phyloP scores from a whole-genome alignment of 768 basidiomycete species.

The Russula virescens region DNA sequence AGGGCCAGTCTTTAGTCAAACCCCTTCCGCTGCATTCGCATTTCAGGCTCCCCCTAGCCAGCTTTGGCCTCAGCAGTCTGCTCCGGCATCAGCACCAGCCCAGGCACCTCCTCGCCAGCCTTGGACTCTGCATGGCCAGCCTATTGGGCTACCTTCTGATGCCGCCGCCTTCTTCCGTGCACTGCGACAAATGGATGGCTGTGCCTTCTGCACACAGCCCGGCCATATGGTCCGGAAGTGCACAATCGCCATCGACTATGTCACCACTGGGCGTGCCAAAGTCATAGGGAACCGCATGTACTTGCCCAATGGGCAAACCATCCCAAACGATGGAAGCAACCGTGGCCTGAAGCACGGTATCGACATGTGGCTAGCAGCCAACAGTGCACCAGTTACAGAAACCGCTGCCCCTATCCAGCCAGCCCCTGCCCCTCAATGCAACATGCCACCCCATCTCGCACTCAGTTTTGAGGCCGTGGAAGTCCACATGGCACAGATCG shows the following conservation, averaged over 20 bases:
- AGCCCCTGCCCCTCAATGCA: not conserved
- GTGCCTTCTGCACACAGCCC: not conserved
- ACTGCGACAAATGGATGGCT: not conserved
- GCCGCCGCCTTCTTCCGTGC: not conserved
- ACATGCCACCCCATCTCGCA: not conserved
- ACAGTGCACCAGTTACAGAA: not conserved
- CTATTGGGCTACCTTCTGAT: not conserved
- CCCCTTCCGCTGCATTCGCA: not conserved
- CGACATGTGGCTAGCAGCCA: not conserved
- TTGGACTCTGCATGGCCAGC: not conserved
- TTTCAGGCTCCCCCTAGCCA: not conserved
- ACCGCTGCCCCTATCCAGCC: not conserved
- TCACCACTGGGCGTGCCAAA: no score
- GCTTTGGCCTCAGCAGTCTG: not conserved
- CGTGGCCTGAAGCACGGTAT: not conserved
- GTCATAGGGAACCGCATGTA: not conserved
- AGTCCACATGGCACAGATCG: not conserved
- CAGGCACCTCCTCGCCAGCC: not conserved
- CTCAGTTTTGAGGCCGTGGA: not conserved
- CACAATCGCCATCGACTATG: not conserved
- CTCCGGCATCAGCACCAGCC: no score
- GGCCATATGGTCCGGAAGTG: not conserved
- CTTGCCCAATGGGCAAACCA: not conserved
- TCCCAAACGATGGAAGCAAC: not conserved
- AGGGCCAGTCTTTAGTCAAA: not conserved